Base-by-base conservation (phyloP, 2,329 filamentous ascomycete genomes). In the Colletotrichum spinosum region DNA sequence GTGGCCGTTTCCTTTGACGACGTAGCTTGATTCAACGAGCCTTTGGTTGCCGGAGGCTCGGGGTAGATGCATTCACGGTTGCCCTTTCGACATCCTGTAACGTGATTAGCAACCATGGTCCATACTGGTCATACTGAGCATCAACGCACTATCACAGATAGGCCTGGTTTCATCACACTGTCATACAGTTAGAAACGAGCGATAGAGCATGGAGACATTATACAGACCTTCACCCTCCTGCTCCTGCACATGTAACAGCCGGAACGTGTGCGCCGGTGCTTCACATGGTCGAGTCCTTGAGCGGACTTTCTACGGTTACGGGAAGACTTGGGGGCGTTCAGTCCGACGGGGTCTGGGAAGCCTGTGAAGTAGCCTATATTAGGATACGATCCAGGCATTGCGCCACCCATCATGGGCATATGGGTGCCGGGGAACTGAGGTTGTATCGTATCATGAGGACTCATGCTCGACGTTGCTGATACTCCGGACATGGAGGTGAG, bases 201-300 rank as follows among this genome's bases (percentile, higher is more conserved):
- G 42, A 42, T 45, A 55, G 15, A 45, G 15, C 12, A 11, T 33
- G 48, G 33, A 39, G 41, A 45, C 44, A n/a, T 13, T 17, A 12
- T 55, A 54, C 74, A 69, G 81, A 89, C 88, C 84, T 91, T 98
- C 55, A 98, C 94, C 76, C 96, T 88, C 70, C 96, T 88, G 72
- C 90, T 90, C 65, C 96, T 88, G 78, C 96, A 99, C 51, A 94
- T 98, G 69, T 84, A 97, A 80, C 96, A 99, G 35, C 96, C 96
- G 69, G 94, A 97, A 71, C 96, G 87, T 48, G 96, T 98, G 70
- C 96, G 89, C 67, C 94, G 91, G 76, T 98, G 95, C 78, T 98
- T 98, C 70, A 97, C 91, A 73, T 92, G 90, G 67, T 97, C 92
- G 52, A 81, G 68, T 3, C 82, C 83, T 2, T 80, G 75, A 9